Percentiles rank a stretch among this genome's conserved stretches.
Conservation (phyloP, 352 stramenopile species). For the Globisporangium middletonii region DNA sequence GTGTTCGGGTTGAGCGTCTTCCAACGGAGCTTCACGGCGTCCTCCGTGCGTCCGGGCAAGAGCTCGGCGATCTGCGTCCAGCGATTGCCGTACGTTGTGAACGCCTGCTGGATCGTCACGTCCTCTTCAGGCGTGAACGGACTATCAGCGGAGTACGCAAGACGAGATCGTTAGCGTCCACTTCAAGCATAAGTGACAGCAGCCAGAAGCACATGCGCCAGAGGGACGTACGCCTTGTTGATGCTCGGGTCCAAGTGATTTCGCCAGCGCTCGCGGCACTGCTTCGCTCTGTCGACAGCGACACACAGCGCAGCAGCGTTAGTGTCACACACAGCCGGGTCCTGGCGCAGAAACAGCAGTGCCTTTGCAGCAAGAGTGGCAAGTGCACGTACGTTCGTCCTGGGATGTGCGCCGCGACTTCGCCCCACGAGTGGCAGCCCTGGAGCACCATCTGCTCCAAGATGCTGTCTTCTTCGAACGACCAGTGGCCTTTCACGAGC, state of each 20-base stretch:
- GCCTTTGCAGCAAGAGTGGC: neutral
- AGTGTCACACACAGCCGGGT: neutral
- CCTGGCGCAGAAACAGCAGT: too few species aligned
- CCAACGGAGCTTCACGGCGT: constrained; percentile 78
- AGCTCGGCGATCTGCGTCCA: constrained; percentile 86
- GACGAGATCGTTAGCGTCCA: constrained; percentile 15
- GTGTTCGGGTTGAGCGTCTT: constrained; percentile 81
- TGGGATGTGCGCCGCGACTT: constrained; percentile 59
- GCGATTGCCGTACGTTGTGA: constrained; percentile 78
- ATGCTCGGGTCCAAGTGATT: constrained; percentile 95
- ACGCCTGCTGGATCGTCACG: constrained; percentile 63
- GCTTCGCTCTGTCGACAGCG: constrained; percentile 82
- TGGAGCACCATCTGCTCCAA: constrained; percentile 81
- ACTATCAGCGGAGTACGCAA: constrained; percentile 8
- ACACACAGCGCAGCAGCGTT: constrained; percentile 13
- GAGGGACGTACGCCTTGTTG: constrained; percentile 63
- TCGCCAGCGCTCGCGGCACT: constrained; percentile 95
- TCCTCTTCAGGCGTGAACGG: constrained; percentile 67
- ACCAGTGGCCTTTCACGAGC: constrained; percentile 91
- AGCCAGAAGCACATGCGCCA: neutral
- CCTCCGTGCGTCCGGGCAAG: constrained; percentile 64
- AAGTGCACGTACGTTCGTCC: constrained; percentile 45
- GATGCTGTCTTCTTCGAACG: constrained; percentile 84
- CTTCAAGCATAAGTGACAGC: constrained; percentile 81
- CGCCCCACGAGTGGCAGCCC: constrained; percentile 69